Evolutionary conservation across 768 basidiomycete genomes (phyloP).

Genomic region (Ramaria sp.): DNA sequence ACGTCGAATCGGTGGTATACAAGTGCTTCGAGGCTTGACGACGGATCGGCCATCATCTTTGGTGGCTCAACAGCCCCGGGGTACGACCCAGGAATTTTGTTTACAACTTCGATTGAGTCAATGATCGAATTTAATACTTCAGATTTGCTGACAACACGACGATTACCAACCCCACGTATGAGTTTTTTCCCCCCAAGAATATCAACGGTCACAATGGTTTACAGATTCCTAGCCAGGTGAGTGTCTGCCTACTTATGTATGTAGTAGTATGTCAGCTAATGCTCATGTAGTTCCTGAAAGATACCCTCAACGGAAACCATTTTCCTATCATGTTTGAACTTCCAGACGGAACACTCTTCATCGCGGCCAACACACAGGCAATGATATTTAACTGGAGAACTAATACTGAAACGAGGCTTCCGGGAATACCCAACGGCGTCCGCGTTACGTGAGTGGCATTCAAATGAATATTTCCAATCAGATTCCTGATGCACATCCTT

Average conservation of each 20-base stretch:
- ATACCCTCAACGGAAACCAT: conserved; percentile 15
- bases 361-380: conserved; percentile 31
- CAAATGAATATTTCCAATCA: not conserved
- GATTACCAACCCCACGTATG: conserved; percentile 74
- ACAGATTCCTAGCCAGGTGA: conserved; percentile 29
- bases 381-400: conserved; percentile 33
- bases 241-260: not conserved
- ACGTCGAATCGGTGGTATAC: conserved; percentile 68
- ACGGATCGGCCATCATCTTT: conserved; percentile 30
- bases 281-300: no score
- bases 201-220: conserved; percentile 43
- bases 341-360: conserved; percentile 34
- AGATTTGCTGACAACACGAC: conserved; percentile 62
- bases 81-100: not conserved
- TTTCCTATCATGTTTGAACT: conserved; percentile 20
- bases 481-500: not conserved
- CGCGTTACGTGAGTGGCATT: conserved; percentile 18
- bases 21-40: conserved; percentile 33
- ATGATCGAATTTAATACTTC: conserved; percentile 25
- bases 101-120: conserved; percentile 11
- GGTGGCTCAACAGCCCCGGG: conserved; percentile 1
- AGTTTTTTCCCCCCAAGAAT: conserved; percentile 55
- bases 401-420: conserved; percentile 28
- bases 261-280: not conserved
- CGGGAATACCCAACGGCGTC: conserved; percentile 36